Evolutionary conservation across 305 asterid species (phyloP), one percentile per base, ranked within the genome.

Genomic region (Fraxinus sp.): DNA sequence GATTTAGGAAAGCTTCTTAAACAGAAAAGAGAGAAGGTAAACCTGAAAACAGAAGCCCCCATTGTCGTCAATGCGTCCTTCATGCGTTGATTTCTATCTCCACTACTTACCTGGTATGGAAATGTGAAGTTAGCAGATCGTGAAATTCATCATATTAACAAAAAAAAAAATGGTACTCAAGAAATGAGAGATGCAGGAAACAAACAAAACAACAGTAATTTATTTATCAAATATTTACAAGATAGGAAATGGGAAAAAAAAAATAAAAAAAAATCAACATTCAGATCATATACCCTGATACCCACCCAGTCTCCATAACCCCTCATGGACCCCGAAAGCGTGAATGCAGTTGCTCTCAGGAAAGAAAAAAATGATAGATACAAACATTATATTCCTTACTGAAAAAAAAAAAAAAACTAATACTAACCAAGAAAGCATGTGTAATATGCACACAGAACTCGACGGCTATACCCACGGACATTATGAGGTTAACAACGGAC

Each of bases 1-100:
- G 14, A 39, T 68, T 14, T 33, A 46, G 7, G 20, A 70, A 37
- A 43, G 11, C 22, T 68, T 66, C 75, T 36, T 36, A 57, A 62
- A 49, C 59, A 16, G 2, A 52, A 52, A 49, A 52, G 22, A 52
- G 22, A 46, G 57, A 46, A 13, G 57, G 26, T 83, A 77, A 81
- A 96, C 99, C 99, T 96, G 92, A 96, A 96, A 13, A 96, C 99
- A 49, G 99, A 96, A 80, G 99, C 98, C 28, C 99, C 99, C 99
- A 96, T 93, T 73, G 99, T 94, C 9, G 97, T 87, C 68, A 96
- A 86, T 59, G 99, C 89, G 77, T 94, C 97, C 89, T 90, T 90
- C 97, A 95, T 96, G 75, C 99, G 97, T 82, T 96, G 97, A 89
- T 92, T 93, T 89, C 94, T 89, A 86, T 93, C 97, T 81, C 99